A percentile compares a stretch with the other conserved stretches of the same genome.
Conservation (phyloP, 495 filamentous ascomycete genomes). For the Hyaloscypha hepaticicola region DNA sequence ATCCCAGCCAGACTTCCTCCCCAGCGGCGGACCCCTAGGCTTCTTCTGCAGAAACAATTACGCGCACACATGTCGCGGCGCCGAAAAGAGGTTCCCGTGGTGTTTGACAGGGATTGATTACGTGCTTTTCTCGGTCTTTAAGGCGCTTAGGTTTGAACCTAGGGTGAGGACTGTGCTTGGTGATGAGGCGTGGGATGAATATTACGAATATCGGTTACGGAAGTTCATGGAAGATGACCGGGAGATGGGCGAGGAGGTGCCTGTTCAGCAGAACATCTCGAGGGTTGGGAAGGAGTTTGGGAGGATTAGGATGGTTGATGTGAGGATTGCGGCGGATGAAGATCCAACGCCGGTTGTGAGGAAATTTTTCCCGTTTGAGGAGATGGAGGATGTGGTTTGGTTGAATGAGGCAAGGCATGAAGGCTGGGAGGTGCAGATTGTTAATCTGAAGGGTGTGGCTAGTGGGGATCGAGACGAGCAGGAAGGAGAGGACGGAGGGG, state of each 20-base stretch:
- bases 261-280: not conserved
- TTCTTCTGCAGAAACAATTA: conserved; percentile 41
- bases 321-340: too few species aligned
- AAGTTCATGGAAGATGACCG: not conserved
- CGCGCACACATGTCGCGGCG: conserved; percentile 29
- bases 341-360: not conserved
- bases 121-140: conserved; percentile 19
- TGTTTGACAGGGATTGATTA: conserved; percentile 34
- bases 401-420: conserved; percentile 1
- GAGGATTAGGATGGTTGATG: too few species aligned
- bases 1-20: not conserved
- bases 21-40: conserved; percentile 27
- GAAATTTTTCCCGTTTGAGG: not conserved
- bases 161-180: conserved; percentile 5
- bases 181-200: not conserved
- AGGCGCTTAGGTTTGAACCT: not conserved
- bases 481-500: not conserved
- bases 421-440: conserved; percentile 4
- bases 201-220: not conserved
- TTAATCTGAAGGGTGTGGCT: not conserved
- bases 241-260: not conserved
- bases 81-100: conserved; percentile 18
- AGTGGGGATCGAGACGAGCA: not conserved
- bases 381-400: not conserved
- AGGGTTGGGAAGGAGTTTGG: not conserved